These are phyloP conservation scores for Ogataea pignaliae DNA, from an alignment of 805 yeast species.

Conservation along the genomic window DNA sequence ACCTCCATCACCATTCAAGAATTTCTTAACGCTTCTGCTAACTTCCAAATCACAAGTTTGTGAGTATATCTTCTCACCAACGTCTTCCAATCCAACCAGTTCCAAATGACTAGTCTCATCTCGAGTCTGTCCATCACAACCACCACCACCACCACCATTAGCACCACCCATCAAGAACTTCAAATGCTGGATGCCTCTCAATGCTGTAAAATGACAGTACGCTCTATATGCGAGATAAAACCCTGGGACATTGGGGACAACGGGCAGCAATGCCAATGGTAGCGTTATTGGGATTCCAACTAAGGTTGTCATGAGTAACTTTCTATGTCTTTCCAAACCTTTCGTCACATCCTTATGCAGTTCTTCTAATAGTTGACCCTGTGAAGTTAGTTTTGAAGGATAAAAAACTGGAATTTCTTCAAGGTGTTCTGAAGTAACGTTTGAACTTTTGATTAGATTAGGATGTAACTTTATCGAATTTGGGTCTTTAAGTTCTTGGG, in stretches of 20 bases:
- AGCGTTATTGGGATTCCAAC: slow-evolving; percentile 69
- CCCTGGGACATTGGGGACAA: slow-evolving; percentile 91
- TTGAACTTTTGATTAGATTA: slow-evolving; percentile 1
- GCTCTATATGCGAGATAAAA: slow-evolving; percentile 76
- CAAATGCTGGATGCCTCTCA: slow-evolving; percentile 68
- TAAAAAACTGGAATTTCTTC: slow-evolving; percentile 42
- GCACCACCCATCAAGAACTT: slow-evolving; percentile 45
- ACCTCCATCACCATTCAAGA: slow-evolving; percentile 4
- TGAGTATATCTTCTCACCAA: slow-evolving; percentile 28
- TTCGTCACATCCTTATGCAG: slow-evolving; percentile 37
- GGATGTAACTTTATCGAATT: slow-evolving; percentile 7
- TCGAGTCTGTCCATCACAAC: slow-evolving; percentile 4
- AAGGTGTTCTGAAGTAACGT: slow-evolving; percentile 24
- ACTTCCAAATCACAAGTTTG: slow-evolving; percentile 18
- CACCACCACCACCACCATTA: too few relatives aligned
- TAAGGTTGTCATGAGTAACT: slow-evolving; percentile 48
- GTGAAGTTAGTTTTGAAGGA: slow-evolving; percentile 37
- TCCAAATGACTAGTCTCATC: slow-evolving; percentile 30
- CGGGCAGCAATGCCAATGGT: slow-evolving; percentile 77
- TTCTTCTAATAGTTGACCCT: slow-evolving; percentile 31
- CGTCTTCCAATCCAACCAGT: slow-evolving; percentile 26
- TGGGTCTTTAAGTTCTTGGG: slow-evolving; percentile 9
- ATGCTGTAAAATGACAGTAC: slow-evolving; percentile 81
- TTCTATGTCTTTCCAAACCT: slow-evolving; percentile 51
- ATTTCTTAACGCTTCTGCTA: slow-evolving; percentile 15